Evolutionary conservation across 2,329 filamentous ascomycete genomes (phyloP), one percentile per base, ranked within the genome.

Genomic region (Colletotrichum graminicola): DNA sequence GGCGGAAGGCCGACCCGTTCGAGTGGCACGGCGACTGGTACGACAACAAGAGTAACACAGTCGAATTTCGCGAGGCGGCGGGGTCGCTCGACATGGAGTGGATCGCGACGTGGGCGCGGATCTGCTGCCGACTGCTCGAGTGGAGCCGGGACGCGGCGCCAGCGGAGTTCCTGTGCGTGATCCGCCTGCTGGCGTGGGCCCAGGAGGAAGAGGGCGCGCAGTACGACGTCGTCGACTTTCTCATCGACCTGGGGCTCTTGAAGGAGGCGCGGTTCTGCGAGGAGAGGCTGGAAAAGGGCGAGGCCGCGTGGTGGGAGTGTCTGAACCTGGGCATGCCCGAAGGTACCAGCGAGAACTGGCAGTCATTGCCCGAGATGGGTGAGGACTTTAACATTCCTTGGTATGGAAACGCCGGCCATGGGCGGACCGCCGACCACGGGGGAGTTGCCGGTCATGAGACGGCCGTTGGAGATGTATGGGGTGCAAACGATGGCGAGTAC

Each of bases 61-160:
- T 84, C 56, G 82, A 84, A 76, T 80, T 81, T 62, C 81, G 82
- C 55, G 79, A 81, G 72, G 82, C 78, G 0, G 73, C 66, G 8
- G 80, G 81, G 0, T 76, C 78, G 3, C 67, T 84, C 18, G 76
- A 82, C 51, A 72, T 78, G 11, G 74, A 75, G 4, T 83, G 79
- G 79, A 75, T 83, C 32, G 61, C 65, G 1, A 73, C 67, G 3
- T 84, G 82, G 82, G 73, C 74, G 18, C 73, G 73, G 23, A 77
- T 84, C 51, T 80, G 79, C 52, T 74, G 77, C 18, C 79, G 79
- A 11, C 43, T 81, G n/a, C 64, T 74, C 26, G 75, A 79, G 36
- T 75, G 78, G 51, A 76, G 78, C 34, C 72, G 73, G 7, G 72
- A 81, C 32, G 73, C 75, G 1, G 72, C 70, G 7, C 77, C 80